Base-by-base conservation (phyloP, 352 stramenopile genomes). In the Pythium scleroteichum region DNA sequence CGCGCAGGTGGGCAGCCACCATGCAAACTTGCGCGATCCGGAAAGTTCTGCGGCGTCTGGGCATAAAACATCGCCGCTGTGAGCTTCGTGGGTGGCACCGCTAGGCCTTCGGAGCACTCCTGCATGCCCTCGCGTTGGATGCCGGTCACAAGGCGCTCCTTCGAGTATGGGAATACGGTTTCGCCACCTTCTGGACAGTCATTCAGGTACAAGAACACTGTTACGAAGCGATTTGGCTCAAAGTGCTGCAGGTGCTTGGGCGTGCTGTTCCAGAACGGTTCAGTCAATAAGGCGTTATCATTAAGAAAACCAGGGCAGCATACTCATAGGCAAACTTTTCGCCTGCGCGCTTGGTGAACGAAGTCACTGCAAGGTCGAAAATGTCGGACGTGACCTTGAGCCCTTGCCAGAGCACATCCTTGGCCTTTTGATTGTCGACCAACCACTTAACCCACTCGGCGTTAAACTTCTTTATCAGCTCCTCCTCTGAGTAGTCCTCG, bases 181-280 rank as follows among this genome's bases (percentile, higher is more conserved):
- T 98, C 85, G 17, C 95, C 96, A 47, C 95, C 95, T 57, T 96
- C 83, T 13, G 79, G 73, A 10, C 97, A 97, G 54, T 98, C 87
- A 60, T 87, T 97, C 35, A 99, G 73, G 74, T 99, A 99, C 66
- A 97, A 78, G 47, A 98, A 97, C 12, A 98, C 78, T 14, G 95
- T 98, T 7, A 88, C 91, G 68, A 97, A 97, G 17, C 96, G 84
- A 77, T 99, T 98, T 23, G 82, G 79, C 61, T 88, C 78, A 52
- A 90, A 88, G 47, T 87, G 76, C 24, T 78, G 67, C 44, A 81
- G 42, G 56, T 82, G 51, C 53, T 59, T 59, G 2, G 81, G 81
- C 24, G 71, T 83, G 40, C 69, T 71, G 35, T 68, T 35, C 14
- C 32, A 51, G 16, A 22, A 27, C 42, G 48, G 39, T 29, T 39